Evolutionary conservation across 768 basidiomycete species (phyloP).

Genomic region (Epithele typhae): DNA sequence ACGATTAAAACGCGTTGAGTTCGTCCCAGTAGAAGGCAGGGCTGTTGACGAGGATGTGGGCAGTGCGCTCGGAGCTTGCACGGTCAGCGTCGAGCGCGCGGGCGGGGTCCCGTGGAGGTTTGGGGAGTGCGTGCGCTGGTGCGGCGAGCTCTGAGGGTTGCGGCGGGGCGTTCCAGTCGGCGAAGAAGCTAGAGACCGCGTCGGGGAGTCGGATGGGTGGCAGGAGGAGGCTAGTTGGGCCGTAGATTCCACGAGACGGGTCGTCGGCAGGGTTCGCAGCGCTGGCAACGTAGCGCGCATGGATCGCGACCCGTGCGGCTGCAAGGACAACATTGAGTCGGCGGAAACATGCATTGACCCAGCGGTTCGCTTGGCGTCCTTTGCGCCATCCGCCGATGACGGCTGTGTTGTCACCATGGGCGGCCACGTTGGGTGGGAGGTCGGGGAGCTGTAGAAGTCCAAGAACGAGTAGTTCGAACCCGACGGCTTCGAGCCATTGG

Average conservation of each 20-base stretch:
- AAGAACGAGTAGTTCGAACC: constrained; percentile 35
- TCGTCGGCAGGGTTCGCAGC: constrained; percentile 18
- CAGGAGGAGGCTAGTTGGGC: constrained; percentile 8
- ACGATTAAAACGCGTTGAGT: too few species aligned
- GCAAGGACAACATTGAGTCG: too few species aligned
- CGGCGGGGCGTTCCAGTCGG: constrained; percentile 2
- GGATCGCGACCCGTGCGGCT: constrained; percentile 10
- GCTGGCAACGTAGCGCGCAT: constrained; percentile 15
- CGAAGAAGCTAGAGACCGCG: constrained; percentile 1
- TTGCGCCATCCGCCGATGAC: constrained; percentile 35
- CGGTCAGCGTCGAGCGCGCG: too few species aligned
- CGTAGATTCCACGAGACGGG: constrained; percentile 18
- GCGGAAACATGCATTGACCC: constrained; percentile 17
- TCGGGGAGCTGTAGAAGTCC: background rate
- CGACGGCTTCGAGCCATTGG: constrained; percentile 42
- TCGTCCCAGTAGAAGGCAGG: too few species aligned
- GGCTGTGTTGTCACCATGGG: constrained; percentile 26
- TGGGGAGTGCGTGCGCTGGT: background rate
- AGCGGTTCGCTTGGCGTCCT: constrained; percentile 24
- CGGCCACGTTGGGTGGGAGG: constrained; percentile 26
- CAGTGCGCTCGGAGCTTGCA: too few species aligned
- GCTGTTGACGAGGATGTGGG: too few species aligned
- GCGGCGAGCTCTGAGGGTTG: background rate
- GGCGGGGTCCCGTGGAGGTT: background rate
- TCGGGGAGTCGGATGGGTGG: constrained; percentile 9